Percentiles rank a stretch among this genome's conserved stretches.
Evolutionary conservation across 805 yeast genomes (phyloP).

Genomic region (Brettanomyces nanus): DNA sequence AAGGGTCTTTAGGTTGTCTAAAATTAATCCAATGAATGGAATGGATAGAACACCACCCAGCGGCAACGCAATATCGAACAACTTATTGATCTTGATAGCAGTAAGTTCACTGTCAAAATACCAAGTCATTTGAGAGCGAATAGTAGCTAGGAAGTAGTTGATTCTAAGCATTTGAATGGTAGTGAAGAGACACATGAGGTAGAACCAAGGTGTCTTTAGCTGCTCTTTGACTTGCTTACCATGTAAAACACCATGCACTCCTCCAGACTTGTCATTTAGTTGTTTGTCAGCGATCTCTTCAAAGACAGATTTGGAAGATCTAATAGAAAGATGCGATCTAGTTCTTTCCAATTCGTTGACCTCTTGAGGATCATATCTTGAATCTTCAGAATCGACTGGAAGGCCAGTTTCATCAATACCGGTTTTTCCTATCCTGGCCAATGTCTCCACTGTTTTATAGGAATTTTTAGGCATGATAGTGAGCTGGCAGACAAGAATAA

Average conservation of each 20-base stretch:
- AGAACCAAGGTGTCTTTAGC: conserved; percentile 61
- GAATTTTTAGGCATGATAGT: conserved; percentile 74
- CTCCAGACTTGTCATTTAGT: conserved; percentile 46
- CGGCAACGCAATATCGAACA: conserved; percentile 83
- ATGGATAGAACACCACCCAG: conserved; percentile 81
- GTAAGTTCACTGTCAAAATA: conserved; percentile 43
- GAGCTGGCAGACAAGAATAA: conserved; percentile 66
- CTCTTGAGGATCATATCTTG: conserved; percentile 18
- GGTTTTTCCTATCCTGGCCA: conserved; percentile 62
- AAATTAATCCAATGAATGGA: conserved; percentile 74
- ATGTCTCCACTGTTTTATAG: conserved; percentile 61
- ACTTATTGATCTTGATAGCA: conserved; percentile 56
- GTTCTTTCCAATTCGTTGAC: conserved; percentile 10
- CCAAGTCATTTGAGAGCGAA: conserved; percentile 73
- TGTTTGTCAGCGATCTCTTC: conserved; percentile 59
- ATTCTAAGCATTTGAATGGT: conserved; percentile 86
- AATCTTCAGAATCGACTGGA: conserved; percentile 41
- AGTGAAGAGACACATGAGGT: conserved; percentile 69
- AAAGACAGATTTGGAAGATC: conserved; percentile 43
- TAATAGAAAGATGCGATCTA: conserved; percentile 28
- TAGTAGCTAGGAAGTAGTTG: conserved; percentile 88
- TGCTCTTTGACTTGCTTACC: conserved; percentile 36
- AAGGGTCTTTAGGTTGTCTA: conserved; percentile 67
- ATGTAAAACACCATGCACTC: conserved; percentile 76
- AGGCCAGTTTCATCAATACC: conserved; percentile 67